Evolutionary conservation across 2,329 filamentous ascomycete genomes (phyloP), one percentile per base, ranked within the genome.

Genomic region (Colletotrichum higginsianum): DNA sequence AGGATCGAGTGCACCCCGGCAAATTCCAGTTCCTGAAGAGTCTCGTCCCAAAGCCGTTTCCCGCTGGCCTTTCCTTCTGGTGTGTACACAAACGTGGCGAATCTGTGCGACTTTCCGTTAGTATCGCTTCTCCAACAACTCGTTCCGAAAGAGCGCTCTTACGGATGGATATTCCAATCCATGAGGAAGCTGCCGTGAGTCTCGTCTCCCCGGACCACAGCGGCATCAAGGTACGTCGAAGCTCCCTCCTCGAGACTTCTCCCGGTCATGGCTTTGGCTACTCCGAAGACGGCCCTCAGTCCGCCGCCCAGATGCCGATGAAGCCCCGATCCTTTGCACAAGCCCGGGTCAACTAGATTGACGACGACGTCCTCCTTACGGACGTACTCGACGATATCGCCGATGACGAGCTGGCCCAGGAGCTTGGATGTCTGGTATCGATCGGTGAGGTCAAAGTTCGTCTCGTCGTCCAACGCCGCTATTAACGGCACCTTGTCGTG

Each of bases 121-220:
- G 53, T 40, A 40, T 67, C 35, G 47, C 11, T 16, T 9, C 6
- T 55, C n/a, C 4, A 23, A 23, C 50, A 42, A 8, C 5, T 11
- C 46, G 6, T 8, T 12, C 26, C 15, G 9, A 9, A 3, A 2
- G 2, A 4, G 26, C 80, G 30, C 30, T 35, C 85, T 82, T 77
- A 87, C 83, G 85, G 82, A 11, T 73, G 70, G 38, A 87, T 82
- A 23, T 83, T 76, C 82, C 84, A 87, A 67, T 83, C 82, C 80
- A 84, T 85, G 0, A 87, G 30, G 66, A 84, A 87, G 50, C 82
- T 83, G 4, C 85, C 86, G 75, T 88, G 86, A 0, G 83, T 83
- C 75, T 87, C 85, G 57, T 80, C 80, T 0, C 86, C 86, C 70
- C 86, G 82, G 2, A 80, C 76, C 0, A 85, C 78, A 0, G 77